Base-by-base conservation (phyloP, 371 early-diverging fungal genomes). In the Mucor velutinosus region DNA sequence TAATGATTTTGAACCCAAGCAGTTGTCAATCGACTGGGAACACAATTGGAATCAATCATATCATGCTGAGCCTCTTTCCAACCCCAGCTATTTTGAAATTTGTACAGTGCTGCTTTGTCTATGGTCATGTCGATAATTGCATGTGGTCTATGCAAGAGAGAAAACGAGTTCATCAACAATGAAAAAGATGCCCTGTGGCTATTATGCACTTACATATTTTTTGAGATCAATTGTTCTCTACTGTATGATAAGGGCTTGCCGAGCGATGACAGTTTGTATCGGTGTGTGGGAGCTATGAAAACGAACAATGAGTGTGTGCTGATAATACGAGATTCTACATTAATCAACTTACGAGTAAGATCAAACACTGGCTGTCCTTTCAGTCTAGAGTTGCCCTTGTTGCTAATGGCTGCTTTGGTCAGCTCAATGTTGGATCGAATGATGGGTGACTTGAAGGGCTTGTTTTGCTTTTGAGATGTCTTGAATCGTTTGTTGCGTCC, bases 1-100 rank as follows among this genome's bases (percentile, higher is more conserved):
- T 89, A 92, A 67, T 93, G 93, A 65, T 94, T 93, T 29, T 58
- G 39, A 0, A 91, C 84, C 95, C 95, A 94, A 7, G 64, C 41
- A 3, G 69, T 62, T 1, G 87, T 68, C 3, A 85, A 65, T 1
- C 83, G 61, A 17, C 70, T 61, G 25, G 76, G 56, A n/a, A 73
- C 53, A 1, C 81, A 85, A 12, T 86, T 89, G 29, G 67, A 73
- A 10, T 73, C 37, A 5, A 86, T 41, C 58, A 90, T 45, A 8
- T 65, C 78, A 6, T 64, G 23, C 17, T 68, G 68, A 7, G 87
- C 87, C n/a, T 86, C 73, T 10, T 67, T 62, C 7, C 70, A 43
- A 14, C 86, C 87, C 89, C 89, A 87, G 8, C 51, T 62, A 4
- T 35, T 67, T 1, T 67, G 33, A 62, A 84, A 82, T 7, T 29